These are phyloP conservation scores for Fusarium falciforme DNA, from an alignment of 2,329 filamentous ascomycete species.

Conservation along the genomic window DNA sequence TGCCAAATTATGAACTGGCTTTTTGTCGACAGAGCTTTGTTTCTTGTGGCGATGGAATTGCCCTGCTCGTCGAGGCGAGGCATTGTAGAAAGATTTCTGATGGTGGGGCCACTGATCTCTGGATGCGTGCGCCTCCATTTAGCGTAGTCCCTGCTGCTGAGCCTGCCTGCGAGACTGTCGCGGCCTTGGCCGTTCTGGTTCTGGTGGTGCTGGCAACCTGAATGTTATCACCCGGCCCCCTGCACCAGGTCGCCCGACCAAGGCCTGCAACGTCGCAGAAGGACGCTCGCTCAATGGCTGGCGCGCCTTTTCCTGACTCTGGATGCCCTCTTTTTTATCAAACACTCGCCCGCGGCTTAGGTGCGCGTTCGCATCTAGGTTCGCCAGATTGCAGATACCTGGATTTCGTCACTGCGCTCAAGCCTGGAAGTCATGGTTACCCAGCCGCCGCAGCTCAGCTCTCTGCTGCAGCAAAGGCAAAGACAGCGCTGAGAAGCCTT, in stretches of 20 bases:
- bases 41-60: constrained; percentile 27
- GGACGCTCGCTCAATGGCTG: constrained; percentile 37
- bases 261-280: constrained; percentile 31
- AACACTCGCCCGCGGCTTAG: constrained; percentile 39
- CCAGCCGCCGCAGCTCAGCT: constrained; percentile 35
- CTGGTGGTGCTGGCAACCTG: constrained; percentile 18
- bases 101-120: constrained; percentile 38
- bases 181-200: constrained; percentile 30
- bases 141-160: constrained; percentile 36
- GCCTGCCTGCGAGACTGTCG: constrained; percentile 28
- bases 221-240: constrained; percentile 39
- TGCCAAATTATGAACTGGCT: constrained; percentile 31
- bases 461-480: constrained; percentile 34
- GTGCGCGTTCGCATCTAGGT: constrained; percentile 34
- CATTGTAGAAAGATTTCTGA: constrained; percentile 34
- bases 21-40: constrained; percentile 26
- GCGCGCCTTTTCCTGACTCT: constrained; percentile 29
- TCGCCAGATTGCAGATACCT: constrained; percentile 39
- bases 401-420: constrained; percentile 33
- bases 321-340: constrained; percentile 42
- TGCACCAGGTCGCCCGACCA: constrained; percentile 34
- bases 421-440: constrained; percentile 27
- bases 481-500: constrained; percentile 36
- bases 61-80: constrained; percentile 27
- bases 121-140: constrained; percentile 39